Percentiles rank a stretch among this genome's conserved stretches.
phyloP scores from a whole-genome alignment of 176 grass and related monocot genomes.

The barley (Hordeum vulgare) region MorexV3_pseudomolecules_assembly NC_058523.1:561677679-561678178 shows the following conservation, averaged over 20 bases:
- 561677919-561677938: slow-evolving; percentile 39
- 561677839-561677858: slow-evolving; percentile 36
- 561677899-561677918: background rate
- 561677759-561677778: slow-evolving; percentile 71
- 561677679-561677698: slow-evolving; percentile 17
- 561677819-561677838: slow-evolving; percentile 29
- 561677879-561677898: background rate
- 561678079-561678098: slow-evolving; percentile 57
- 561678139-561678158: slow-evolving; percentile 59
- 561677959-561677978: slow-evolving; percentile 68
- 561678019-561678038: slow-evolving; percentile 93
- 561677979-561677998: slow-evolving; percentile 48
- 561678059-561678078: slow-evolving; percentile 78
- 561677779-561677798: slow-evolving; percentile 65
- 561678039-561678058: slow-evolving; percentile 70
- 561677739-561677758: slow-evolving; percentile 82
- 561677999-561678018: slow-evolving; percentile 65
- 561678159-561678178: slow-evolving; percentile 77
- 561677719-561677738: slow-evolving; percentile 88
- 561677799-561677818: slow-evolving; percentile 50
- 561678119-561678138: slow-evolving; percentile 56
- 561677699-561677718: slow-evolving; percentile 18
- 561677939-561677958: slow-evolving; percentile 60
- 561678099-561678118: slow-evolving; percentile 81
- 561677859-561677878: slow-evolving; percentile 28